These are phyloP conservation scores for Decorospora gaudefroyi DNA, from an alignment of 2,329 filamentous ascomycete genomes.

Conservation along the genomic window DNA sequence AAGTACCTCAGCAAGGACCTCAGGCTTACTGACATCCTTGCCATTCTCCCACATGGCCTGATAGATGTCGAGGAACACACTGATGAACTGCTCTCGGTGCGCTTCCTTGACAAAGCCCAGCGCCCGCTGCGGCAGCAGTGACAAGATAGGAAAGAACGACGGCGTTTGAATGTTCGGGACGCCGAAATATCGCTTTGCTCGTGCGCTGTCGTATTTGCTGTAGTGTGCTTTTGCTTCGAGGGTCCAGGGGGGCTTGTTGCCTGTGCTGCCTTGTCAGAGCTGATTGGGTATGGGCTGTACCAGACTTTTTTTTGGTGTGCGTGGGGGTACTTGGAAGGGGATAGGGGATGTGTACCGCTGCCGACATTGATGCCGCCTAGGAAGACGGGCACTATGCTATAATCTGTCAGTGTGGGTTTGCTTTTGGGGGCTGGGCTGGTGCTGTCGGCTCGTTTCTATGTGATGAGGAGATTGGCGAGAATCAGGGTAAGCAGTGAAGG, in stretches of 20 bases:
- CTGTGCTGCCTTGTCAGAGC: conserved; percentile 45
- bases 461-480: neutral
- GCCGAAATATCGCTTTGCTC: conserved; percentile 59
- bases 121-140: conserved; percentile 65
- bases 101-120: conserved; percentile 68
- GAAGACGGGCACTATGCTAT: conserved; percentile 72
- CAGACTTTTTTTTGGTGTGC: too few species aligned
- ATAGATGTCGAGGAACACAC: conserved; percentile 61
- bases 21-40: conserved; percentile 63
- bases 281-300: neutral
- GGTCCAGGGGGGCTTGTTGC: conserved; percentile 76
- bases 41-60: conserved; percentile 65
- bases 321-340: conserved; percentile 1
- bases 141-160: conserved; percentile 60
- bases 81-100: conserved; percentile 56
- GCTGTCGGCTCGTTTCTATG: conserved; percentile 1
- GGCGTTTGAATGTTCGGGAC: conserved; percentile 51
- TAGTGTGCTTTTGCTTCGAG: conserved; percentile 70
- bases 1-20: conserved; percentile 55
- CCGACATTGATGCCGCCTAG: conserved; percentile 57
- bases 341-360: conserved; percentile 38
- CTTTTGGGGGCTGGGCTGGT: neutral
- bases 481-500: neutral
- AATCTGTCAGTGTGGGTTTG: conserved; percentile 13
- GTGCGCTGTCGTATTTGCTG: conserved; percentile 54